These are phyloP conservation scores for Scytalidium sp. DNA, from an alignment of 2,329 filamentous ascomycete species.

Conservation along the genomic window DNA sequence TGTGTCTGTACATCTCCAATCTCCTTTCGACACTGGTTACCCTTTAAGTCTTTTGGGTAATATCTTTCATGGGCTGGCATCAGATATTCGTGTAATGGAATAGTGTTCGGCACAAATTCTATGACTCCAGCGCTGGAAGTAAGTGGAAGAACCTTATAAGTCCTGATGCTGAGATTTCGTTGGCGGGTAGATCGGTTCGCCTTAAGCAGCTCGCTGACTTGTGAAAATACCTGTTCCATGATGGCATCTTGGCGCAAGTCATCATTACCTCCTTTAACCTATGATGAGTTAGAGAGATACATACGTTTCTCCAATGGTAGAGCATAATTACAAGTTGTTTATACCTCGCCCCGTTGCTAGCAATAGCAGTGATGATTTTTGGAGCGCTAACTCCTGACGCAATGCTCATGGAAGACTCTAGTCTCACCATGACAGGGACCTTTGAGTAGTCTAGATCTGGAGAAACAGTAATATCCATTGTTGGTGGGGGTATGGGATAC, in stretches of 20 bases:
- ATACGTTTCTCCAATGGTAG: conserved; percentile 1
- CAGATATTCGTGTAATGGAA: conserved; percentile 87
- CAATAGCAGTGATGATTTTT: conserved; percentile 84
- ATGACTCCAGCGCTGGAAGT: conserved; percentile 86
- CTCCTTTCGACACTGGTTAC: conserved; percentile 71
- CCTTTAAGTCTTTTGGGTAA: conserved; percentile 79
- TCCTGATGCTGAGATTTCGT: conserved; percentile 84
- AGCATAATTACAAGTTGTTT: conserved; percentile 70
- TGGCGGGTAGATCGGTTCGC: conserved; percentile 85
- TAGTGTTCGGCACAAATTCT: conserved; percentile 93
- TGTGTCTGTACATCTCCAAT: conserved; percentile 72
- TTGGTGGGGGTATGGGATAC: conserved; percentile 79
- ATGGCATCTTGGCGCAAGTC: conserved; percentile 95
- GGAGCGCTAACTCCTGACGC: conserved; percentile 89
- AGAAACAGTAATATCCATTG: conserved; percentile 77
- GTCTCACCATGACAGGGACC: conserved; percentile 70
- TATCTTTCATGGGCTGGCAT: conserved; percentile 88
- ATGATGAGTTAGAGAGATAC: conserved; percentile 17
- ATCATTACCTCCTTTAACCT: conserved; percentile 92
- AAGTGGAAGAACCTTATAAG: conserved; percentile 93
- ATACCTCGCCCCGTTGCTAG: conserved; percentile 73
- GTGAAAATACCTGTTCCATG: conserved; percentile 99
- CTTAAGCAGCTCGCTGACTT: conserved; percentile 86
- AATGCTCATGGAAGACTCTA: conserved; percentile 76
- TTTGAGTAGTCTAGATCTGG: conserved; percentile 71